Evolutionary conservation across 2,329 filamentous ascomycete species (phyloP), one percentile per base, ranked within the genome.

Genomic region (Pseudocercospora vitis): DNA sequence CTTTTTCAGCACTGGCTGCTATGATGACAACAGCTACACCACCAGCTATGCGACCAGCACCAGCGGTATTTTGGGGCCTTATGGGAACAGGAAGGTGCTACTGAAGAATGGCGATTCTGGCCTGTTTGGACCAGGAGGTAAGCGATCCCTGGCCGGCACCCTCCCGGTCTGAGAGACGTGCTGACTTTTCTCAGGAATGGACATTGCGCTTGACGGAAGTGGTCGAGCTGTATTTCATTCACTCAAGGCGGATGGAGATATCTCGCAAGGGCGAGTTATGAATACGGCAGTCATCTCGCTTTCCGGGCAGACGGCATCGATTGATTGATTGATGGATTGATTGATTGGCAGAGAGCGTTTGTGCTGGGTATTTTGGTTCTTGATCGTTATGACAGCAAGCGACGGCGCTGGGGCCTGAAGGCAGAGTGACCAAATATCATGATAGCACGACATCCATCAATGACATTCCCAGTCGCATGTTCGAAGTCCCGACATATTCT

Each of bases 1-100:
- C 19, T 65, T 65, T 52, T 65, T 61, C 59, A 56, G 52, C 47
- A 60, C 51, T 5, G 60, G 60, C 26, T 65, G 62, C 58, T 62
- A 54, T 24, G 40, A 49, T 29, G 56, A 54, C 16, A 46, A 54
- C 46, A 54, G 52, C 53, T 65, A 65, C 39, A 60, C 56, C n/a
- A 53, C 57, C 18, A 58, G 50, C 31, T 65, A 65, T 47, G 58
- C 60, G 7, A 64, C 58, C 4, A 53, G 49, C 29, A 56, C 42
- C 9, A 52, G 31, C n/a, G 55, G 55, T 18, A 46, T 61, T 21
- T 16, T 19, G 7, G 61, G 61, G 19, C 63, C 63, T 16, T 65
- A 63, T 35, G 46, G 50, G n/a, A 42, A 61, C 35, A 40, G 60
- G n/a, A 46, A 56, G 42, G 37, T 55, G n/a, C 50, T 67, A 48